phyloP scores from a whole-genome alignment of 2,329 filamentous ascomycete genomes.

The Monilinia vaccinii-corymbosi region DNA sequence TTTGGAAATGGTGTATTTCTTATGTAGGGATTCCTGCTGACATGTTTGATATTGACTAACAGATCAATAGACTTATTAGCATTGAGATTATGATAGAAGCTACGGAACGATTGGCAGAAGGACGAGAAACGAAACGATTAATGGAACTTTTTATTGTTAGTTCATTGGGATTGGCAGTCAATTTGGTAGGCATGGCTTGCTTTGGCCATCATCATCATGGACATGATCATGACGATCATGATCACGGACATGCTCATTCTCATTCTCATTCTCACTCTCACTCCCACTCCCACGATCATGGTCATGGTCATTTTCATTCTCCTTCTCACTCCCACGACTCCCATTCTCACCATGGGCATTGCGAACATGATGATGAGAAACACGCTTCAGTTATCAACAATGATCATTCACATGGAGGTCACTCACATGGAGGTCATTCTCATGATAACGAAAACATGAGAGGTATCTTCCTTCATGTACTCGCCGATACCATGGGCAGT shows the following conservation, averaged over 20 bases:
- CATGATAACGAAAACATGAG: constrained; percentile 97
- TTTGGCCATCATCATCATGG: constrained; percentile 33
- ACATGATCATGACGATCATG: constrained; percentile 35
- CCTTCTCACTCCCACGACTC: background rate
- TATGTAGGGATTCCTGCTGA: constrained; percentile 48
- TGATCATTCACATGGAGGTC: constrained; percentile 36
- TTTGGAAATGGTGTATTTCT: constrained; percentile 95
- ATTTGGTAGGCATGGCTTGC: constrained; percentile 69
- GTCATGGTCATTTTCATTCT: background rate
- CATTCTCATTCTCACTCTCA: constrained; percentile 26
- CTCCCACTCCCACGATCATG: constrained; percentile 24
- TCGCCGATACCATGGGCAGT: constrained; percentile 90
- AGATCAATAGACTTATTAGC: constrained; percentile 65
- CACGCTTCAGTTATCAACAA: constrained; percentile 8
- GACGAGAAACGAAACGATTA: constrained; percentile 73
- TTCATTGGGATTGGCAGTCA: constrained; percentile 75
- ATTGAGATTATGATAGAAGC: constrained; percentile 95
- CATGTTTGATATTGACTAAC: constrained; percentile 11
- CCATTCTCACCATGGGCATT: constrained; percentile 7
- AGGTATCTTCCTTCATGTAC: constrained; percentile 90
- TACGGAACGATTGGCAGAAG: constrained; percentile 76
- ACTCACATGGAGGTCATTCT: constrained; percentile 19
- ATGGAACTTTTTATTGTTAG: constrained; percentile 85
- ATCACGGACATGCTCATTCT: constrained; percentile 28
- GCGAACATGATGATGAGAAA: constrained; percentile 21